Conservation (phyloP, 192 early-diverging fungal genomes). For the Diversispora eburnea region DNA sequence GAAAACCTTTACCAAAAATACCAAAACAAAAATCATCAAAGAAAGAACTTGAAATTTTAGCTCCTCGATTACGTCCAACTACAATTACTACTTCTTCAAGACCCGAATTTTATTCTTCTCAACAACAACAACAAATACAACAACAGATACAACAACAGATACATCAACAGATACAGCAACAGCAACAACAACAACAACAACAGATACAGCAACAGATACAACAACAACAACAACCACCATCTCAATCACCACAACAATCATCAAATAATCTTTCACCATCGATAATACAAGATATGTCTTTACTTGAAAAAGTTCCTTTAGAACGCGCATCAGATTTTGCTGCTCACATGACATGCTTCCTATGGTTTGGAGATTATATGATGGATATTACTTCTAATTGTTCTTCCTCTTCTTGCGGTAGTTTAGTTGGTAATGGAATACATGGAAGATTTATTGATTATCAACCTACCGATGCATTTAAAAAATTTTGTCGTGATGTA, state of each 20-base stretch:
- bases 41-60: neutral
- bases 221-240: neutral
- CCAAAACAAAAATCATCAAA: neutral
- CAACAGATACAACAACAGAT: too few species aligned
- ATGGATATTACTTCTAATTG: conserved; percentile 1
- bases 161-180: too few species aligned
- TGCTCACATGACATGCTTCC: conserved; percentile 52
- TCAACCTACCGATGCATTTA: conserved; percentile 34
- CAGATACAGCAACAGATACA: neutral
- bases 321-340: conserved; percentile 46
- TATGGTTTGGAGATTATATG: conserved; percentile 31
- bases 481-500: conserved; percentile 50
- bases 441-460: conserved; percentile 4
- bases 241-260: neutral
- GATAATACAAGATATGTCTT: neutral
- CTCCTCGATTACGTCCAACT: neutral
- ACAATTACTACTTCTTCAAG: neutral
- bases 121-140: neutral
- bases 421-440: conserved; percentile 6
- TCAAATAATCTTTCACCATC: neutral
- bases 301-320: conserved; percentile 3
- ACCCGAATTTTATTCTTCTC: neutral
- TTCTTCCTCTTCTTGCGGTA: neutral
- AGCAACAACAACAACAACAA: too few species aligned
- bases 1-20: conserved; percentile 11